Base-by-base conservation (phyloP, 202 grass and related monocot species). In the Digitaria exilis region DNA sequence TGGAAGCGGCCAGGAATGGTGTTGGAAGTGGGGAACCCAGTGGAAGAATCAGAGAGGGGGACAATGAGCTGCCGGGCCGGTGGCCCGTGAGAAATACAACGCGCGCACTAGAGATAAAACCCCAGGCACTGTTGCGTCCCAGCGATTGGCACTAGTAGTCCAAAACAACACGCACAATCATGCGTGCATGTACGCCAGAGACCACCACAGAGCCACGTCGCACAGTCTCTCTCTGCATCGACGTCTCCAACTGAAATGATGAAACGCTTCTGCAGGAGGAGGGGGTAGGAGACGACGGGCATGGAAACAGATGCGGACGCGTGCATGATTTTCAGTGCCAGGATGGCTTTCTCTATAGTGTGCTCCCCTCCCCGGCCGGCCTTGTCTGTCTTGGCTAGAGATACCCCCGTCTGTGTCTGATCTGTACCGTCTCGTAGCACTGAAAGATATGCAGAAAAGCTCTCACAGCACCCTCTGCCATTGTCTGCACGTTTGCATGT, bases 81-180 rank as follows among this genome's bases (percentile, higher is more conserved):
- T 13, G 54, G 18, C 50, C 50, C 52, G 22, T 58, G 55, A 24
- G 57, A 26, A 28, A 68, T 43, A 52, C 46, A 24, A 71, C 7
- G 25, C n/a, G n/a, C 28, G n/a, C 76, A 78, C 77, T 58, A 60
- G 82, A 73, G 78, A 86, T 68, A 51, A 69, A 69, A 44, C 46
- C 57, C 44, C 76, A 80, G 18, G 25, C 69, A 83, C 83, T 86
- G 88, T 72, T 22, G 49, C 79, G 39, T 73, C 66, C 35, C 68
- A 83, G 80, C 43, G 2, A 75, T 26, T 59, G 88, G 75, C 80
- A 15, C 80, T 30, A 80, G 74, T 78, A 79, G 75, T 90, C 88
- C 84, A 90, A 87, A 84, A 84, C 80, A 84, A 48, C 88, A 90
- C 84, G 84, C 88, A 84, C 69, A 87, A 42, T 54, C 50, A 83